Percentiles rank a stretch among this genome's conserved stretches.
phyloP scores from a whole-genome alignment of 148 eudicot species.

The Persicaria tinctoria region DNA sequence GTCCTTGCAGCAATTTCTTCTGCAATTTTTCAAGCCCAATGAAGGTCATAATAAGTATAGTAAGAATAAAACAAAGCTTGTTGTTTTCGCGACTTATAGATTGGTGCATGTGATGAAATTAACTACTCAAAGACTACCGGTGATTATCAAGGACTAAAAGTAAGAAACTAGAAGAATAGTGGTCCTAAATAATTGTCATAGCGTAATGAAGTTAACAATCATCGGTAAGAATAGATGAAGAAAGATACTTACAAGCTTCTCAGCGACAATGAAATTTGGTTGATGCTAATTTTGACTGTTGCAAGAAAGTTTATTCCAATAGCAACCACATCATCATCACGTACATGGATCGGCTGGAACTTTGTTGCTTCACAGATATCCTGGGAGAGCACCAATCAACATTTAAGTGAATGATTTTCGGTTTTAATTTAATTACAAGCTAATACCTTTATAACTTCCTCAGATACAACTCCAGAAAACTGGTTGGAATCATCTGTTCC shows the following conservation, averaged over 20 bases:
- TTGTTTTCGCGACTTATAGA: background rate
- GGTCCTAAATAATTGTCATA: background rate
- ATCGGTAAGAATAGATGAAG: background rate
- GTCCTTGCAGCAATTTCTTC: too few species aligned
- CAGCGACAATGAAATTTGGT: constrained; percentile 42
- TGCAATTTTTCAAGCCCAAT: too few species aligned
- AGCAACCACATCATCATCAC: constrained; percentile 26
- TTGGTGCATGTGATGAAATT: background rate
- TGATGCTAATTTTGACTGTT: constrained; percentile 48
- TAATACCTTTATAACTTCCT: constrained; percentile 84
- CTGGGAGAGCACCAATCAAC: constrained; percentile 30
- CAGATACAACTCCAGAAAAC: constrained; percentile 96
- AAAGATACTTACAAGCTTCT: constrained; percentile 49
- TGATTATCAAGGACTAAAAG: background rate
- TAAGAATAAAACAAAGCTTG: background rate
- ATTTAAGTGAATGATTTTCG: background rate
- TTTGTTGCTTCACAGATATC: constrained; percentile 96
- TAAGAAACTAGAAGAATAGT: background rate
- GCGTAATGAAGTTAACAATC: background rate
- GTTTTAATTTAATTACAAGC: background rate
- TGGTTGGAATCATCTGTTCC: constrained; percentile 94
- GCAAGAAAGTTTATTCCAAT: constrained; percentile 35
- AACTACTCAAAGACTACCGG: background rate
- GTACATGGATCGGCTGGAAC: constrained; percentile 53
- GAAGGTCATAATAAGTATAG: background rate